Base-by-base conservation (phyloP, 345 rosid species). In the Raphanus raphanistrum region DNA sequence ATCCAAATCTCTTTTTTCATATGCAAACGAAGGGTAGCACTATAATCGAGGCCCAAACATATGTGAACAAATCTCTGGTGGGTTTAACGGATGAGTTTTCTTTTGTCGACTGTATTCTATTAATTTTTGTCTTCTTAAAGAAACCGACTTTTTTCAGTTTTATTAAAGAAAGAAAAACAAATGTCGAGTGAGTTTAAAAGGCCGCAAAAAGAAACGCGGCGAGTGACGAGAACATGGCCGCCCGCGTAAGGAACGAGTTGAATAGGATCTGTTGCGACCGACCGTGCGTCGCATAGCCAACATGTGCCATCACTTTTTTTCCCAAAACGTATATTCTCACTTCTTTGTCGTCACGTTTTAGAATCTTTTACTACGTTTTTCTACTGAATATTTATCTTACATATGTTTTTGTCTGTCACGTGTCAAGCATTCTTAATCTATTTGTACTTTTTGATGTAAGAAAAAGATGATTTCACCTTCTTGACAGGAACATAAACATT, bases 171-270 rank as follows among this genome's bases (percentile, higher is more conserved):
- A 58, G 62, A 25, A 25, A 15, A 71, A 36, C n/a, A 41, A 59
- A 28, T 38, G 21, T 0, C 2, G 28, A 21, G 62, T 48, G 54
- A n/a, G 38, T 5, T 21, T 73, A 32, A 66, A 75, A 38, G 59
- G 79, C 72, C 78, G 67, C 72, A 75, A 16, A 66, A 66, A 55
- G 35, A 27, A 36, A 74, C 65, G 29, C 65, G 59, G 72, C 0
- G 31, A 66, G 3, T 76, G 70, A 63, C 31, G 70, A 63, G 52
- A 50, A 76, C 75, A 70, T 70, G 7, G 6, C 43, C 75, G 45
- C 70, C 43, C 75, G 45, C 70, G 75, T 62, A 63, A 76, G 43
- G 1, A 61, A 76, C 80, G 57, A 69, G 75, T 70, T 33, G 8
- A 32, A 11, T 21, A 69, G 11, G 31, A 69, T 35, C 63, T 27